These are phyloP conservation scores for Pleurotus djamor DNA, from an alignment of 768 basidiomycete genomes.

Conservation along the genomic window DNA sequence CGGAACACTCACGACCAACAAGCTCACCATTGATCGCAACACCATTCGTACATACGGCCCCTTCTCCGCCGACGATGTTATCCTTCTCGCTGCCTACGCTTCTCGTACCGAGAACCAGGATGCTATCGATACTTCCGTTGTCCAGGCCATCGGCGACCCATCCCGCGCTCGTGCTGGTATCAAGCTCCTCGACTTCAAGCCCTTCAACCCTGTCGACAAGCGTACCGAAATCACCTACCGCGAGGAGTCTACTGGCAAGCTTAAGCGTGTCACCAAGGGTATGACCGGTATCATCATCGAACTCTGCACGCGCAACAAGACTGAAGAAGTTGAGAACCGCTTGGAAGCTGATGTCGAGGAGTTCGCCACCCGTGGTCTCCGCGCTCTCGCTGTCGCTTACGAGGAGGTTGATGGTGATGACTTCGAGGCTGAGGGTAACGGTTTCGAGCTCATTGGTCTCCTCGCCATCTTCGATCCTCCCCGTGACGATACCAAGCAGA, in stretches of 20 bases:
- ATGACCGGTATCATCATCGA: conserved; percentile 99
- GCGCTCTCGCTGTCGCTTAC: conserved; percentile 93
- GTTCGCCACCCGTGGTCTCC: conserved; percentile 93
- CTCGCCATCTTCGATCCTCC: conserved; percentile 98
- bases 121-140: conserved; percentile 90
- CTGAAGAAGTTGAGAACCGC: conserved; percentile 84
- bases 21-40: conserved; percentile 93
- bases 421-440: conserved; percentile 86
- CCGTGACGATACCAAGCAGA: conserved; percentile 97
- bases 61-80: conserved; percentile 87
- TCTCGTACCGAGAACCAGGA: conserved; percentile 99
- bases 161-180: conserved; percentile 84
- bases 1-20: conserved; percentile 98
- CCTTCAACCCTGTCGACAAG: conserved; percentile 99
- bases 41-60: conserved; percentile 90
- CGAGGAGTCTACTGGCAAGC: conserved; percentile 90
- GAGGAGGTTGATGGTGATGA: conserved; percentile 90
- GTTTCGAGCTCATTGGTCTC: conserved; percentile 96
- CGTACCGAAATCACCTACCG: conserved; percentile 98
- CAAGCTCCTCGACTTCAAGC: conserved; percentile 98
- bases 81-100: conserved; percentile 92
- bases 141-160: conserved; percentile 72
- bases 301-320: conserved; percentile 97
- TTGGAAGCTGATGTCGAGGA: conserved; percentile 97
- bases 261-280: conserved; percentile 99